phyloP scores from a whole-genome alignment of 1,284 basidiomycete genomes.

The Ganoderma boninense region DNA sequence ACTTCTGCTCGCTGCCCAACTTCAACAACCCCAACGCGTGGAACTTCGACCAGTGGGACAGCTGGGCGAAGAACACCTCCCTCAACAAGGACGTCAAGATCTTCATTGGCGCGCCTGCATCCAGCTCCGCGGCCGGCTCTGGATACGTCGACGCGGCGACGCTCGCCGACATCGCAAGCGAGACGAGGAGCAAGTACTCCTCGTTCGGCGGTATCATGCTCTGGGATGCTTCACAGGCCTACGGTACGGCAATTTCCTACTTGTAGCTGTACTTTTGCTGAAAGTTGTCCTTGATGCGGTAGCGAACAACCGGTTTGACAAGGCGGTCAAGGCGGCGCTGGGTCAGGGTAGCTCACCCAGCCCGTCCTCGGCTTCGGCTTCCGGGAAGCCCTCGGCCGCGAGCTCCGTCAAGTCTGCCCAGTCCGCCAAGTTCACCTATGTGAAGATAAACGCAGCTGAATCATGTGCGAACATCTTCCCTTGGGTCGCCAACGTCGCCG shows the following conservation, averaged over 20 bases:
- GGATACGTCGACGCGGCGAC: conserved; percentile 60
- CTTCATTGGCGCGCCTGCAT: conserved; percentile 68
- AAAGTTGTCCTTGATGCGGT: background rate
- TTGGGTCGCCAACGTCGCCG: conserved; percentile 53
- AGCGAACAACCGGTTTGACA: conserved; percentile 63
- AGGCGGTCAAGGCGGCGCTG: conserved; percentile 60
- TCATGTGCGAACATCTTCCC: conserved; percentile 56
- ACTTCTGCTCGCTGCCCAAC: conserved; percentile 61
- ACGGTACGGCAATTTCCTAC: conserved; percentile 45
- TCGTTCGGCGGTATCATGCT: conserved; percentile 78
- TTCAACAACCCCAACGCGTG: conserved; percentile 51
- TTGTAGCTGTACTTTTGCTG: background rate
- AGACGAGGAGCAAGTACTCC: conserved; percentile 57
- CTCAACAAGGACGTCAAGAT: conserved; percentile 68
- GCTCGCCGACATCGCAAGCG: conserved; percentile 52
- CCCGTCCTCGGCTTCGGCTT: conserved; percentile 11
- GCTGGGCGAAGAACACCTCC: conserved; percentile 66
- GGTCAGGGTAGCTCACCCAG: conserved; percentile 42
- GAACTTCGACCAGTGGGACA: conserved; percentile 65
- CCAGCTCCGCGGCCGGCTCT: conserved; percentile 54
- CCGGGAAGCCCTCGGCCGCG: background rate
- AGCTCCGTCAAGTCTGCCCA: background rate
- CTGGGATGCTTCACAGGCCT: conserved; percentile 70
- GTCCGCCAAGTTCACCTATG: background rate
- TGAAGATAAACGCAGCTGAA: background rate